Conservation (phyloP, 352 stramenopile species). For the Thalassiosira exigua region DNA sequence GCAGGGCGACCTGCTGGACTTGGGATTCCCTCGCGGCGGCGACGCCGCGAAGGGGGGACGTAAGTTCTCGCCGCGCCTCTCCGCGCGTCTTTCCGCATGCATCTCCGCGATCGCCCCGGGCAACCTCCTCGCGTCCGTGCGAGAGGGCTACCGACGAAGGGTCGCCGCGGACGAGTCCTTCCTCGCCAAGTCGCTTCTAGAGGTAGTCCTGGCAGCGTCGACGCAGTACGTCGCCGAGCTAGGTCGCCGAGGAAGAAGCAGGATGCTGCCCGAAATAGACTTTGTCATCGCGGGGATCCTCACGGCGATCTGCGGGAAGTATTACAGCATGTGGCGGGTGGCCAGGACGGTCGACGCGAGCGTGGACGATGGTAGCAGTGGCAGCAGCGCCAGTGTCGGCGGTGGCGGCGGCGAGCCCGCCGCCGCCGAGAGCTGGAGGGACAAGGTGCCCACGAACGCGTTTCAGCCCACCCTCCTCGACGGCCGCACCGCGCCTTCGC, state of each 20-base stretch:
- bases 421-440: slow-evolving; percentile 39
- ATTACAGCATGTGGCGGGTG: slow-evolving; percentile 79
- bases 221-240: slow-evolving; percentile 78
- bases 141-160: slow-evolving; percentile 56
- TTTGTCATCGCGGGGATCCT: slow-evolving; percentile 77
- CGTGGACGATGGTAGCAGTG: slow-evolving; percentile 8
- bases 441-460: slow-evolving; percentile 75
- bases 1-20: slow-evolving; percentile 1
- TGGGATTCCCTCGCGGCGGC: slow-evolving; percentile 13
- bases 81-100: not conserved
- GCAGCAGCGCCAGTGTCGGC: not conserved
- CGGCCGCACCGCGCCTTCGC: slow-evolving; percentile 58
- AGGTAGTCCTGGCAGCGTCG: slow-evolving; percentile 69
- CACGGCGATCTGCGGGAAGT: slow-evolving; percentile 73
- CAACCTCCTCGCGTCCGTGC: slow-evolving; percentile 28
- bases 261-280: slow-evolving; percentile 72
- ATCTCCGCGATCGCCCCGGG: slow-evolving; percentile 7
- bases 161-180: slow-evolving; percentile 78
- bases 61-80: no score
- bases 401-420: not conserved
- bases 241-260: slow-evolving; percentile 47
- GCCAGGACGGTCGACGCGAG: slow-evolving; percentile 56
- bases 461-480: slow-evolving; percentile 75
- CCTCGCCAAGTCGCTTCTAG: slow-evolving; percentile 68
- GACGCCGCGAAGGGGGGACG: not conserved